Conservation (phyloP, 1,284 basidiomycete species). For the Microbotryomycetes sp. region DNA sequence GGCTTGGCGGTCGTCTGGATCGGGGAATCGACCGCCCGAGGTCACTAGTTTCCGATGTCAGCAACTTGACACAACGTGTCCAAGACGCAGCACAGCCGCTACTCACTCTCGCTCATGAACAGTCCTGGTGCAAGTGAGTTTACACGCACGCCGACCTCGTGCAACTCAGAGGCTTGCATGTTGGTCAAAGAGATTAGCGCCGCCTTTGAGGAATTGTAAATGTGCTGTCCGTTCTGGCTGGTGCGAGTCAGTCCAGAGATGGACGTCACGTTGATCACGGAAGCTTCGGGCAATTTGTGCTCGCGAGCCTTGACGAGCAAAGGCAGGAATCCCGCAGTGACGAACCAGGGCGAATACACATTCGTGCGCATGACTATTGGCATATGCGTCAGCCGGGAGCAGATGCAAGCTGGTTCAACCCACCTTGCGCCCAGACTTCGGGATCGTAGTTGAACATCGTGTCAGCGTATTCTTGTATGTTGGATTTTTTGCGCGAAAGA, state of each 20-base stretch:
- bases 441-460: constrained; percentile 41
- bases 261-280: constrained; percentile 39
- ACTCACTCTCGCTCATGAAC: constrained; percentile 25
- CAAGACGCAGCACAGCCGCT: too few relatives aligned
- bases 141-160: constrained; percentile 38
- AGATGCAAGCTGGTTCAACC: constrained; percentile 3
- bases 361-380: constrained; percentile 40
- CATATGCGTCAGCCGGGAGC: constrained; percentile 23
- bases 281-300: constrained; percentile 36
- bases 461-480: constrained; percentile 38
- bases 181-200: constrained; percentile 37
- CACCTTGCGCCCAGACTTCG: constrained; percentile 38
- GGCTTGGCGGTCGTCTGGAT: neutral
- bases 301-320: constrained; percentile 39
- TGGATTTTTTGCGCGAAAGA: constrained; percentile 35
- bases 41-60: too few relatives aligned
- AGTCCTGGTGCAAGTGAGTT: constrained; percentile 39
- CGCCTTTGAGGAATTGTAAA: constrained; percentile 41
- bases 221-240: constrained; percentile 41
- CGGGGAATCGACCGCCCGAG: neutral
- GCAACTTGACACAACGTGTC: too few relatives aligned
- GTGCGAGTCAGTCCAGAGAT: constrained; percentile 39
- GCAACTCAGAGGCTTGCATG: constrained; percentile 39
- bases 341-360: constrained; percentile 42
- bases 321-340: constrained; percentile 42